Evolutionary conservation across 192 early-diverging fungal species (phyloP).

Genomic region (Rhizoclosmatium sp.): DNA sequence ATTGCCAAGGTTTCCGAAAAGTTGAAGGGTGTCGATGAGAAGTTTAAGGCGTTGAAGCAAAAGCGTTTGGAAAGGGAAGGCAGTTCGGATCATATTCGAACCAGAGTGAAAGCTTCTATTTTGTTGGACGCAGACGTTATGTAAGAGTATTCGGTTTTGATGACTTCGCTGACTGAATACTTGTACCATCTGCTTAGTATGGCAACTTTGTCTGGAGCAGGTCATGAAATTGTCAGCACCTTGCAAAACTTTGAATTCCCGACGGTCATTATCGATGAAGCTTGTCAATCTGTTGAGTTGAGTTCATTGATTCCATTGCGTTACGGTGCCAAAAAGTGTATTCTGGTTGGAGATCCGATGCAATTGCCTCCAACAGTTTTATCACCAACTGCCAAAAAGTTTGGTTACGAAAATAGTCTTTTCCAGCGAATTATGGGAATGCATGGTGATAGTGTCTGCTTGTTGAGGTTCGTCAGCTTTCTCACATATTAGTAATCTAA

Average conservation of each 20-base stretch:
- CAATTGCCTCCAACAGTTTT: constrained; percentile 94
- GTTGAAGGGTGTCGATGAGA: constrained; percentile 32
- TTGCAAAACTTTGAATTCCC: constrained; percentile 69
- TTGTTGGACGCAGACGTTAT: constrained; percentile 80
- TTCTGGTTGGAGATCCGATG: constrained; percentile 94
- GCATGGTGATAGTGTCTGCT: constrained; percentile 68
- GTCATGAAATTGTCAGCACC: constrained; percentile 79
- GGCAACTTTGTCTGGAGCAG: constrained; percentile 85
- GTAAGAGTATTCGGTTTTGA: constrained; percentile 14
- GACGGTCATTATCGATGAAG: constrained; percentile 92
- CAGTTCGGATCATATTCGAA: constrained; percentile 20
- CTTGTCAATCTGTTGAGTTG: constrained; percentile 91
- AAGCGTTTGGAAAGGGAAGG: constrained; percentile 47
- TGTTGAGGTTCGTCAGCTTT: constrained; percentile 66
- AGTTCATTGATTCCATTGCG: constrained; percentile 87
- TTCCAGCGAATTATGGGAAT: constrained; percentile 86
- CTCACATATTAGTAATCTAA: background rate
- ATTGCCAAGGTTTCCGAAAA: constrained; percentile 47
- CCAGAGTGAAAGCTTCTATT: constrained; percentile 68
- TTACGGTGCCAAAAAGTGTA: constrained; percentile 78
- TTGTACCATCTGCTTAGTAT: constrained; percentile 28
- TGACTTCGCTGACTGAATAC: background rate
- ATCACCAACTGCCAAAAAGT: constrained; percentile 71
- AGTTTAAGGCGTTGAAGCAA: constrained; percentile 42
- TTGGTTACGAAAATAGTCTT: constrained; percentile 84